These are phyloP conservation scores for Lodderomyces parapsilosis DNA, from an alignment of 1,139 yeast genomes.

Conservation along the genomic window DNA sequence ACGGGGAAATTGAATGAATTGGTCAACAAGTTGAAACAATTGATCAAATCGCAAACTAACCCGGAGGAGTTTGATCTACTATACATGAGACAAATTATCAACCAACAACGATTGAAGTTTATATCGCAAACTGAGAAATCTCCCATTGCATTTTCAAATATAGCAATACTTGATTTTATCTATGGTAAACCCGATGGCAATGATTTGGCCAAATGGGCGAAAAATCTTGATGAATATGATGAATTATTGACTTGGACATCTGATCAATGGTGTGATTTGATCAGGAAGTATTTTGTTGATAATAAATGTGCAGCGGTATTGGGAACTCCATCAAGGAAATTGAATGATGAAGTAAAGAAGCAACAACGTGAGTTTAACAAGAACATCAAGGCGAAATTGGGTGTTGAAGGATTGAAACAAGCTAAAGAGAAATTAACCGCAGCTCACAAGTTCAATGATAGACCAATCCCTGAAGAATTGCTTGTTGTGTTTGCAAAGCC, in stretches of 20 bases:
- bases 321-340: slow-evolving; percentile 68
- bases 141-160: slow-evolving; percentile 58
- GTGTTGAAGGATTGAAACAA: slow-evolving; percentile 57
- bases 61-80: slow-evolving; percentile 56
- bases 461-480: slow-evolving; percentile 69
- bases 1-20: slow-evolving; percentile 56
- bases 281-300: slow-evolving; percentile 54
- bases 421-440: slow-evolving; percentile 49
- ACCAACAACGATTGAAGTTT: slow-evolving; percentile 62
- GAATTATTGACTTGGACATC: slow-evolving; percentile 58
- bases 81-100: slow-evolving; percentile 66
- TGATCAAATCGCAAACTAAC: slow-evolving; percentile 51
- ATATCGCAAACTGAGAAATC: slow-evolving; percentile 66
- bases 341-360: slow-evolving; percentile 53
- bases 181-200: slow-evolving; percentile 69
- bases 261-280: slow-evolving; percentile 64
- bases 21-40: slow-evolving; percentile 47
- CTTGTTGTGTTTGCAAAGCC: slow-evolving; percentile 64
- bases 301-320: slow-evolving; percentile 73
- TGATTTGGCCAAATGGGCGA: slow-evolving; percentile 54
- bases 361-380: slow-evolving; percentile 50
- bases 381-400: slow-evolving; percentile 52
- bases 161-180: slow-evolving; percentile 74
- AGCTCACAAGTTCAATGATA: slow-evolving; percentile 71
- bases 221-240: slow-evolving; percentile 61